phyloP scores from a whole-genome alignment of 2,329 filamentous ascomycete species.

The Microsporum ferrugineum region DNA sequence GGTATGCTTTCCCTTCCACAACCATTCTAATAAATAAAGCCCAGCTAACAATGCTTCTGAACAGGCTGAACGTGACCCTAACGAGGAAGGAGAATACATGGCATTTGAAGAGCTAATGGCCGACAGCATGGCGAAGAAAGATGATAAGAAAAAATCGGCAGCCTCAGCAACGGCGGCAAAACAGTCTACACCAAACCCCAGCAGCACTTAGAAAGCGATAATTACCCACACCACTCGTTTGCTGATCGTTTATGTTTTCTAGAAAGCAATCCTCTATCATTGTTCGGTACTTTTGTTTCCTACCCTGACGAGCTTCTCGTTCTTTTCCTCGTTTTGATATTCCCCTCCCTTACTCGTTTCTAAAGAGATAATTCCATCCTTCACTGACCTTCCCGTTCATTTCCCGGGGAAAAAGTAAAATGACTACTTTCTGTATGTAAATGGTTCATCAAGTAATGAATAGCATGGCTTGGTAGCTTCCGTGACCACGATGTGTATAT shows the following conservation, averaged over 20 bases:
- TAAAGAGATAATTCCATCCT: background rate
- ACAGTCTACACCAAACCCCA: constrained; percentile 1
- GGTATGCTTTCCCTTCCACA: constrained; percentile 41
- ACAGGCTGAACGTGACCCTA: constrained; percentile 75
- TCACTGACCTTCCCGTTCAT: background rate
- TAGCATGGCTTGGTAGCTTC: background rate
- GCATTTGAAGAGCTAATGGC: constrained; percentile 97
- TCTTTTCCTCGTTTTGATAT: background rate
- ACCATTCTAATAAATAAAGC: background rate
- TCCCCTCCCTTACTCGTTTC: background rate
- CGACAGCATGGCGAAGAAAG: constrained; percentile 91
- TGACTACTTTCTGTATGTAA: background rate
- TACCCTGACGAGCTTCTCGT: background rate
- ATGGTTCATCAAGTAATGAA: background rate
- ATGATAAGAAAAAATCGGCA: constrained; percentile 54
- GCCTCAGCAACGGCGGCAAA: constrained; percentile 14
- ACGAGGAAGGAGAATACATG: constrained; percentile 98
- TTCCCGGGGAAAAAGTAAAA: background rate
- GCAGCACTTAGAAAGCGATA: background rate
- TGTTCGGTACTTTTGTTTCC: background rate
- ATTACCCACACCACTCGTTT: background rate
- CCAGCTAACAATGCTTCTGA: constrained; percentile 10
- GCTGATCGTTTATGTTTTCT: background rate
- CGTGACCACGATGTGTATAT: background rate
- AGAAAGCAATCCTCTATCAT: background rate